Evolutionary conservation across 371 early-diverging fungal genomes (phyloP).

Genomic region (Massospora cicadina): DNA sequence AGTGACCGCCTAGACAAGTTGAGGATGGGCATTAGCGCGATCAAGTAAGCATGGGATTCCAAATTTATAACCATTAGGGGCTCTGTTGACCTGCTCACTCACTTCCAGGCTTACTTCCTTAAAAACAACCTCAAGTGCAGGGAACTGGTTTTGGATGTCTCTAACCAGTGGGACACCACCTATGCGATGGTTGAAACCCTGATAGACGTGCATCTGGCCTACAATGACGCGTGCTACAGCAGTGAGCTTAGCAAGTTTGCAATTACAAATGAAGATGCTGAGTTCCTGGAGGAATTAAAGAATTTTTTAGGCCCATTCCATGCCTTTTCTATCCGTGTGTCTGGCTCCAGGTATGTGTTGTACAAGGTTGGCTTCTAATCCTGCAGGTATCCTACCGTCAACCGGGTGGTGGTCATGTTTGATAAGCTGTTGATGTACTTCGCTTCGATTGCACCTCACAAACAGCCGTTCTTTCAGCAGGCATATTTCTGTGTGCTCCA

Average conservation of each 20-base stretch:
- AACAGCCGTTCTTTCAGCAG: not conserved
- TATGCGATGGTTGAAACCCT: not conserved
- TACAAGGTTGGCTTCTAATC: not conserved
- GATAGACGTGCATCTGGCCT: not conserved
- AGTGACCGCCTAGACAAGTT: not conserved
- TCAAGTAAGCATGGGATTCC: too few relatives aligned
- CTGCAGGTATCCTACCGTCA: not conserved
- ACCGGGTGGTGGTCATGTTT: not conserved
- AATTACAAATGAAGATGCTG: not conserved
- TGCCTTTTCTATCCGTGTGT: not conserved
- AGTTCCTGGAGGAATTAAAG: not conserved
- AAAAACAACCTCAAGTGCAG: not conserved
- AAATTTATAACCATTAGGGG: too few relatives aligned
- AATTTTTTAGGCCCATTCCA: not conserved
- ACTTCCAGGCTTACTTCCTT: not conserved
- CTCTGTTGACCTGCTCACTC: not conserved
- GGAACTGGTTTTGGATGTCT: not conserved
- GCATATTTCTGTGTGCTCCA: not conserved
- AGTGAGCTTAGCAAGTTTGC: not conserved
- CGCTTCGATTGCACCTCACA: not conserved
- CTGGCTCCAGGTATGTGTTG: not conserved
- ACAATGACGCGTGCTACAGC: not conserved
- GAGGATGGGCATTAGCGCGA: not conserved
- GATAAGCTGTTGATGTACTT: not conserved
- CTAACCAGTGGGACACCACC: not conserved